phyloP scores from a whole-genome alignment of 2,329 filamentous ascomycete species.

The Cytospora piceicola region DNA sequence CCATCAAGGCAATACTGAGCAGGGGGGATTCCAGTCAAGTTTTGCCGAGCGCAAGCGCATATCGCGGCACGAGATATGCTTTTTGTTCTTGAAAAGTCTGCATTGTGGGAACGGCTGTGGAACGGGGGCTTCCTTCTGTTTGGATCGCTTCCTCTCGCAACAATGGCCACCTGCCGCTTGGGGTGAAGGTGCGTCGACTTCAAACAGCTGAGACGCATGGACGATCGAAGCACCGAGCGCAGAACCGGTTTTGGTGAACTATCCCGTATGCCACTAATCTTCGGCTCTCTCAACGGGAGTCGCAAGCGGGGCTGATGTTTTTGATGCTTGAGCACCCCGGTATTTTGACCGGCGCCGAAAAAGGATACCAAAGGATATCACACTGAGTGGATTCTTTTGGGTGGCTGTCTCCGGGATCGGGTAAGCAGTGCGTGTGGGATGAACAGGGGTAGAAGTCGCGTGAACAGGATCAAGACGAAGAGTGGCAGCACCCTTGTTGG shows the following conservation, averaged over 20 bases:
- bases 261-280: not conserved
- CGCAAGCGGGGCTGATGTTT: not conserved
- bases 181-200: not conserved
- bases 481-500: conserved; percentile 11
- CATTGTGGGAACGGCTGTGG: conserved; percentile 19
- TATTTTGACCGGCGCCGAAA: not conserved
- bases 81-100: conserved; percentile 1
- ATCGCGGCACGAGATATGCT: conserved; percentile 10
- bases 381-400: not conserved
- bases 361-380: conserved; percentile 1
- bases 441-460: conserved; percentile 27
- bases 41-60: conserved; percentile 12
- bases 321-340: not conserved
- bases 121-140: conserved; percentile 3
- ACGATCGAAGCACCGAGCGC: not conserved
- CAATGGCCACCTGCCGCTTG: not conserved
- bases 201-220: not conserved
- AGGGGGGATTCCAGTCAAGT: not conserved
- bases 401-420: conserved; percentile 22
- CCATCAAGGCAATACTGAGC: not conserved
- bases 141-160: not conserved
- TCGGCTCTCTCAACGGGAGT: not conserved
- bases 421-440: conserved; percentile 21
- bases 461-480: conserved; percentile 19
- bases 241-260: not conserved